These are phyloP conservation scores for Acmispon strigosus DNA, from an alignment of 306 rosid species.

Conservation along the genomic window DNA sequence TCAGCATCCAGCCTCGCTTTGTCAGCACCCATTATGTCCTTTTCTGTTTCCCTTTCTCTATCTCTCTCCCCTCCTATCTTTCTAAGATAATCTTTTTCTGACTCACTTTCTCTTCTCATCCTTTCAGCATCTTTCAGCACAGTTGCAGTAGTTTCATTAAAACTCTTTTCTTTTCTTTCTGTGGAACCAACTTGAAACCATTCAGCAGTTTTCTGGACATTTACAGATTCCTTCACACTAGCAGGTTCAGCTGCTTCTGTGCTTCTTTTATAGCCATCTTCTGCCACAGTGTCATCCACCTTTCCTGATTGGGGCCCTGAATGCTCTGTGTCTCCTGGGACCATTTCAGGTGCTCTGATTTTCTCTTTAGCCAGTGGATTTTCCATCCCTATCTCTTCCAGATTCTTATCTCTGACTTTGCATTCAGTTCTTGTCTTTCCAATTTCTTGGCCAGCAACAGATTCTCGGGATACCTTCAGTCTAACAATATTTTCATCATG, in stretches of 20 bases:
- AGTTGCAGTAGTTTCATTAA: conserved; percentile 25
- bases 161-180: conserved; percentile 40
- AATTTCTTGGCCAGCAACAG: conserved; percentile 23
- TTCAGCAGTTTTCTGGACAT: conserved; percentile 30
- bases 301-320: conserved; percentile 11
- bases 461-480: conserved; percentile 24
- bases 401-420: conserved; percentile 11
- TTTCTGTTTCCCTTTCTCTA: conserved; percentile 74
- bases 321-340: conserved; percentile 21
- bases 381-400: conserved; percentile 28
- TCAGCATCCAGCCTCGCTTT: conserved; percentile 59
- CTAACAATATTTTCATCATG: conserved; percentile 25
- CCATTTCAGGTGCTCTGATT: conserved; percentile 9
- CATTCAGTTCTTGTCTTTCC: conserved; percentile 17
- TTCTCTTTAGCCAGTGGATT: conserved; percentile 6
- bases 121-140: conserved; percentile 46
- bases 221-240: conserved; percentile 24
- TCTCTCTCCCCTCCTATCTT: conserved; percentile 74
- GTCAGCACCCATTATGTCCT: conserved; percentile 82
- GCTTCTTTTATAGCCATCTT: conserved; percentile 30
- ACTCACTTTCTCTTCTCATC: conserved; percentile 49
- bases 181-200: conserved; percentile 31
- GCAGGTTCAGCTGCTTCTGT: conserved; percentile 29
- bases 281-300: conserved; percentile 29
- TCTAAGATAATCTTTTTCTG: conserved; percentile 54